Evolutionary conservation across 2,329 filamentous ascomycete species (phyloP), one percentile per base, ranked within the genome.

Genomic region (Metarhizium humberi): DNA sequence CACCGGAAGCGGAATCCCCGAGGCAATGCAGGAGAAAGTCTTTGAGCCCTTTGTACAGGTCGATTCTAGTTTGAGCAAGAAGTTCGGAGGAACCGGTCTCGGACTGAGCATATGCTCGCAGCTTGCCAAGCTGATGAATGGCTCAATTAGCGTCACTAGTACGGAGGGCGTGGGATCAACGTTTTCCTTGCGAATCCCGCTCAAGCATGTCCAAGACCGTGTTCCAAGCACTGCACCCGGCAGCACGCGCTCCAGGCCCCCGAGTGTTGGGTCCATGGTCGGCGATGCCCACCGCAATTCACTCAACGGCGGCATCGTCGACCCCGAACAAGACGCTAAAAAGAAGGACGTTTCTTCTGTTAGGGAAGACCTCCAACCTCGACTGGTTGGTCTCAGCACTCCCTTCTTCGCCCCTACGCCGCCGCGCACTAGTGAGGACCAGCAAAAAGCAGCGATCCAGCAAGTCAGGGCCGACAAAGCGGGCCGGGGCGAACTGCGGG

Each of bases 11-110:
- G 92, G 92, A 32, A 95, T 96, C 55, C 83, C 90, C 0, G 80
- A 85, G 6, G 75, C 86, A 59, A 81, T 95, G 69, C 90, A 91
- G 62, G 77, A 88, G 55, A 86, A 86, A 61, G 90, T 96, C 10
- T 96, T 96, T 66, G 92, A 96, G 68, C 92, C 92, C 0, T 96
- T 96, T 65, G 88, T 96, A 0, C 92, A 96, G 69, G 92, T 88
- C n/a, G 91, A 96, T 66, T 74, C 94, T 1, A 88, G 90, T 1
- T 73, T 96, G 16, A 95, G 88, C 73, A 95, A 90, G 69, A 94
- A 94, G 65, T 95, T 86, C 66, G 90, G 90, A 18, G 92, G 92
- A 16, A 96, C 92, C 1, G 92, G 92, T 4, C 75, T 96, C 2
- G 92, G 92, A 2, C 70, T 96, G 54, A 92, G 88, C 64, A 96